Evolutionary conservation across 2,329 filamentous ascomycete genomes (phyloP).

Genomic region (Dryadomyces quercus-mongolicae): DNA sequence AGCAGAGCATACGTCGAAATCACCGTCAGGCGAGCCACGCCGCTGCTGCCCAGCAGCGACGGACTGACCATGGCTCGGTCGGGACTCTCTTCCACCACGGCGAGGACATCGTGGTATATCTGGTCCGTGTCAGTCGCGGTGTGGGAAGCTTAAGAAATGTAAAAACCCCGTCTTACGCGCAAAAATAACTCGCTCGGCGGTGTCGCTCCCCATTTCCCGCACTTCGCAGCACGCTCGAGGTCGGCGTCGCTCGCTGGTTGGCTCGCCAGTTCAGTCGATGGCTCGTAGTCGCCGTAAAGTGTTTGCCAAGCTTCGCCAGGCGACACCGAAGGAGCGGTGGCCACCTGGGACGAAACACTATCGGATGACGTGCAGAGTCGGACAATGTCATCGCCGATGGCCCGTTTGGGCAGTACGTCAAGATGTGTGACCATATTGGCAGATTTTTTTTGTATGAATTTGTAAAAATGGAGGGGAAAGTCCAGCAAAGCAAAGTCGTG

Average conservation of each 20-base stretch:
- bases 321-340: conserved; percentile 35
- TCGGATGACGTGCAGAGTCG: conserved; percentile 37
- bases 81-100: conserved; percentile 38
- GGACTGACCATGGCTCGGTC: conserved; percentile 38
- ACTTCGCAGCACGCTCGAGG: conserved; percentile 41
- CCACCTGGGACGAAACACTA: conserved; percentile 47
- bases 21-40: conserved; percentile 55
- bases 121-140: conserved; percentile 18
- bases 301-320: conserved; percentile 42
- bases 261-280: conserved; percentile 7
- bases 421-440: not conserved
- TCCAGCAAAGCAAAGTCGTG: too few species aligned
- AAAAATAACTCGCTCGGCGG: conserved; percentile 58
- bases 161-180: conserved; percentile 33
- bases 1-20: conserved; percentile 37
- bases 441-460: too few species aligned
- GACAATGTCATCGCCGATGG: conserved; percentile 32
- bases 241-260: conserved; percentile 21
- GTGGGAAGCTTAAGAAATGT: too few species aligned
- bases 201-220: conserved; percentile 55
- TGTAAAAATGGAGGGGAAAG: not conserved
- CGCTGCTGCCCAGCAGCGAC: conserved; percentile 39
- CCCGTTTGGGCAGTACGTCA: conserved; percentile 6
- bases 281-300: conserved; percentile 31
- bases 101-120: conserved; percentile 54